These are phyloP conservation scores for Henckelia pumila DNA, from an alignment of 257 asterid genomes.

Conservation along the genomic window DNA sequence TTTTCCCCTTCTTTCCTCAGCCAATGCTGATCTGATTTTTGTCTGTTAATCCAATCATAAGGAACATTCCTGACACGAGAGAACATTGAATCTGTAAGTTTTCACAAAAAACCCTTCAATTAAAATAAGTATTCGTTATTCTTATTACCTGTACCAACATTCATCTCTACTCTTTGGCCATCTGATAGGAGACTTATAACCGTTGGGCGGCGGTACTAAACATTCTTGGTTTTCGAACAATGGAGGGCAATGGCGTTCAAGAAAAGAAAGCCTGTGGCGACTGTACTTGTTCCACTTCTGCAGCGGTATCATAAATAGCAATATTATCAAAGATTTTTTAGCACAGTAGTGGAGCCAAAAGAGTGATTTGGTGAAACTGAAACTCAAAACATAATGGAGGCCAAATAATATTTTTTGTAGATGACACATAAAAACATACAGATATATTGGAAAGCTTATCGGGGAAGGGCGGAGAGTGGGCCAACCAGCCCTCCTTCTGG, in stretches of 20 bases:
- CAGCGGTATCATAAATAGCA: background rate
- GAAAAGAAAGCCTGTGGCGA: slow-evolving; percentile 54
- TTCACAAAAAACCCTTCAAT: background rate
- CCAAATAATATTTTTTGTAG: background rate
- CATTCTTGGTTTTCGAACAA: slow-evolving; percentile 67
- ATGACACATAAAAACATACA: no score
- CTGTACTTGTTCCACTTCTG: slow-evolving; percentile 83
- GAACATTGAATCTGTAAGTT: slow-evolving; percentile 18
- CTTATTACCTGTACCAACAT: slow-evolving; percentile 84
- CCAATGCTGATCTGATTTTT: no score
- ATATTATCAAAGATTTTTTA: no score
- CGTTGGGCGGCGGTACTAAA: slow-evolving; percentile 84
- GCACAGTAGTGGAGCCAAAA: background rate
- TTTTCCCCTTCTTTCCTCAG: no score
- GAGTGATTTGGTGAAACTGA: background rate
- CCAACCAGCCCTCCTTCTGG: background rate
- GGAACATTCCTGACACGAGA: no score
- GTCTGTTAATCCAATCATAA: no score
- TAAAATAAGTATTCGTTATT: background rate
- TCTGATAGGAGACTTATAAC: slow-evolving; percentile 69
- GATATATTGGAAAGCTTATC: background rate
- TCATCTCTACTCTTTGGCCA: slow-evolving; percentile 90
- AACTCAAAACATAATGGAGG: background rate
- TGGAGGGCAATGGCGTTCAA: slow-evolving; percentile 96
- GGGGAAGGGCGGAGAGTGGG: background rate